Base-by-base conservation (phyloP, 208 protist species). In the Wallacemonas sp. region DNA sequence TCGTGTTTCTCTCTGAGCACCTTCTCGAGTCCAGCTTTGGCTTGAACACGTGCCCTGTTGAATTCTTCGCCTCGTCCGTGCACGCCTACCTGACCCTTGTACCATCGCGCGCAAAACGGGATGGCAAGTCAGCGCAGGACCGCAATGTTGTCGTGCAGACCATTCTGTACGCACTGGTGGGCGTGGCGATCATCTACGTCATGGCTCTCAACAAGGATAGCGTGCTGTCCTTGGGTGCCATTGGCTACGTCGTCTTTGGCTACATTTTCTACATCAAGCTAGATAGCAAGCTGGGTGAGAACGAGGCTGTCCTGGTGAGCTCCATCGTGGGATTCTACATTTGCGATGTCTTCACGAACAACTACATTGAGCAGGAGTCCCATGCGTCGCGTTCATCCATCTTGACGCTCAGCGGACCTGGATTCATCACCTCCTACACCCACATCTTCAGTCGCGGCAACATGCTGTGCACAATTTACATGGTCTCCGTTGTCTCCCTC, bases 41-140 rank as follows among this genome's bases (percentile, higher is more conserved):
- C 36, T 26, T 77, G 14, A 66, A 62, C 2, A 68, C 81, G 65
- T 83, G 74, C 2, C 79, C 78, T 1, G 63, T 91, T 58, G 83
- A 90, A 39, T 96, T 94, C 38, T 94, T 94, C 70, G 80, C 90
- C 2, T 91, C 90, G 22, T 81, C 86, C 38, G 39, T 96, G 28
- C 69, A 94, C 0, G 91, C 90, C 0, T 92, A 88, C 49, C 39
- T 95, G 11, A 85, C 90, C 24, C 67, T 91, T 12, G 54, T 88
- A 9, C 74, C 79, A 1, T 74, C 67, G 0, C 70, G 67, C 31
- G 68, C 65, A 14, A 68, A 80, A 60, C 42, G 70, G 44, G 55
- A 38, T 27, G 80, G 76, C 0, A 80, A 77, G 51, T 77, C 72
- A 1, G 60, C 62, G 27, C 44, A 53, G n/a, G 67, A 77, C 58